These are phyloP conservation scores for Dillenia suffruticosa DNA, from an alignment of 164 flowering plant genomes.

Conservation along the genomic window DNA sequence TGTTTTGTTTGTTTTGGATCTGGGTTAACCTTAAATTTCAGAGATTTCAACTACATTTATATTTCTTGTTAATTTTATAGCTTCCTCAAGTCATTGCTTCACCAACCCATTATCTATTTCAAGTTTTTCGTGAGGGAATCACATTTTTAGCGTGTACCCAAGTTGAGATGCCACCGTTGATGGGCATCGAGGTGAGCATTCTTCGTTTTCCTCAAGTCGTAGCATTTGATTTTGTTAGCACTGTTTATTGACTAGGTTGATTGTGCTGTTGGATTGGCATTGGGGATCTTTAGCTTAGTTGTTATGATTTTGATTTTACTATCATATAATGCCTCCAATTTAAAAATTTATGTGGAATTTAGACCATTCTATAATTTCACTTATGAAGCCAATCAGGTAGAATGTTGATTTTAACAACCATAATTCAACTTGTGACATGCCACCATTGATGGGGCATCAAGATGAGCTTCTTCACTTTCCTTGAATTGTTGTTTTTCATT, in stretches of 20 bases:
- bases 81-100: constrained; percentile 85
- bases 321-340: too few species aligned
- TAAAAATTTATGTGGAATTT: too few species aligned
- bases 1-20: constrained; percentile 3
- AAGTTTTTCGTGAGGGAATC: constrained; percentile 84
- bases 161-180: constrained; percentile 96
- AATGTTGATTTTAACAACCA: too few species aligned
- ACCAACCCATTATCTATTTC: constrained; percentile 95
- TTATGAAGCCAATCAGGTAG: too few species aligned
- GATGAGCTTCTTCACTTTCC: constrained; percentile 31
- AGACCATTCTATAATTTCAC: too few species aligned
- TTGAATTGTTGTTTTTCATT: background rate
- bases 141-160: constrained; percentile 93
- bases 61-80: constrained; percentile 24
- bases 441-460: constrained; percentile 97
- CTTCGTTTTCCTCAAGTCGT: background rate
- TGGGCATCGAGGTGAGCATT: constrained; percentile 83
- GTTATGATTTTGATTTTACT: too few species aligned
- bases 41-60: background rate
- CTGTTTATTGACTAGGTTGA: background rate
- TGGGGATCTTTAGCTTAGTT: background rate
- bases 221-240: background rate
- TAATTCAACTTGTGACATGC: constrained; percentile 51
- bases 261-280: background rate
- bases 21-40: too few species aligned